phyloP scores from a whole-genome alignment of 345 rosid species.

The Heritiera littoralis region DNA sequence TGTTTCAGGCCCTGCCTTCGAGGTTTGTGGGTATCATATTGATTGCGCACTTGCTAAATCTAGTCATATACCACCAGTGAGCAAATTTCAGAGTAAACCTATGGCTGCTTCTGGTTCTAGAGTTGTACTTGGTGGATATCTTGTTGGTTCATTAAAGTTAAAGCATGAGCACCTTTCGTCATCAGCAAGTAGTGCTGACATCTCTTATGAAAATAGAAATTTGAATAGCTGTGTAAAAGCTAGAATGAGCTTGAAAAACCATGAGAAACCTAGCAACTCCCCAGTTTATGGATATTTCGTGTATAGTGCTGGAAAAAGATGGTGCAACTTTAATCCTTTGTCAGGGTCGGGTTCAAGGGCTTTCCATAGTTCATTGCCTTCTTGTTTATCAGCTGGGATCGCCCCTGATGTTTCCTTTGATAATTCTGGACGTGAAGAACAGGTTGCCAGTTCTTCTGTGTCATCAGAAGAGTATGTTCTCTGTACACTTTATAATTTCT shows the following conservation, averaged over 20 bases:
- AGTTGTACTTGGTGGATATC: conserved; percentile 39
- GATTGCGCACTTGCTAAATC: conserved; percentile 55
- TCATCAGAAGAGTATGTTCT: conserved; percentile 63
- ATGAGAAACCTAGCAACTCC: conserved; percentile 40
- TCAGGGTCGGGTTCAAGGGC: conserved; percentile 50
- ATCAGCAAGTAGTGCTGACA: conserved; percentile 28
- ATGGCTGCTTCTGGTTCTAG: conserved; percentile 64
- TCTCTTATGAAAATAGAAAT: conserved; percentile 37
- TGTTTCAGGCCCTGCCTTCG: conserved; percentile 85
- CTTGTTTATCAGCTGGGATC: conserved; percentile 54
- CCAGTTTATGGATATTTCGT: conserved; percentile 51
- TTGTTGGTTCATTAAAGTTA: conserved; percentile 38
- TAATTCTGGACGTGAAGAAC: conserved; percentile 57
- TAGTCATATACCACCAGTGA: conserved; percentile 24
- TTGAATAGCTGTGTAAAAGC: conserved; percentile 41
- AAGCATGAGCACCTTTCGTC: conserved; percentile 31
- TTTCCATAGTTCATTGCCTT: conserved; percentile 51
- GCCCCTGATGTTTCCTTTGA: conserved; percentile 71
- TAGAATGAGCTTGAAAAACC: conserved; percentile 64
- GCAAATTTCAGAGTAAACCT: conserved; percentile 31
- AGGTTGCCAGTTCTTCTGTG: conserved; percentile 40
- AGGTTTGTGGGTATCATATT: conserved; percentile 84
- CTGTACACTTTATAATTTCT: conserved; percentile 10
- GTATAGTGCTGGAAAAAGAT: conserved; percentile 53
- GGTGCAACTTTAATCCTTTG: conserved; percentile 36